A percentile compares a stretch with the other conserved stretches of the same genome.
Evolutionary conservation across 306 rosid species (phyloP).

Genomic region (Mimosa pudica): DNA sequence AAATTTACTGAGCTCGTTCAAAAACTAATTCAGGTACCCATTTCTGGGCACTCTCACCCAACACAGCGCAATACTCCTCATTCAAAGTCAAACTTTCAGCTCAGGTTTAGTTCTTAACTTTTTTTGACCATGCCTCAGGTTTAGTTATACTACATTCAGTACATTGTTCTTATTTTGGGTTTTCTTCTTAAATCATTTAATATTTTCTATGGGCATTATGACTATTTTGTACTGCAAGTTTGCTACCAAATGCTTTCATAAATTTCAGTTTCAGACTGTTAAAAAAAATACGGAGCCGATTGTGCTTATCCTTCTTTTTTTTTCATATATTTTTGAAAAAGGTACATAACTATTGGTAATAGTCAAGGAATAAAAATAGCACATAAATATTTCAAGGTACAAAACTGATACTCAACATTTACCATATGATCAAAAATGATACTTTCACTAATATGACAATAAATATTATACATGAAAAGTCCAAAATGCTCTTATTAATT

Average conservation of each 20-base stretch:
- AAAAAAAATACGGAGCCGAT: neutral
- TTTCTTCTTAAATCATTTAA: no score
- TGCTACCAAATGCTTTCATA: neutral
- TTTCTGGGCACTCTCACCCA: conserved; percentile 27
- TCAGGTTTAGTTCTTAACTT: conserved; percentile 38
- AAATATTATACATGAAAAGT: no score
- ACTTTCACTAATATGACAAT: no score
- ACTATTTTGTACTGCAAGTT: neutral
- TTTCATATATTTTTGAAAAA: neutral
- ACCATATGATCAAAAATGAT: no score
- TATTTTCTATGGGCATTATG: neutral
- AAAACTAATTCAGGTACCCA: conserved; percentile 45
- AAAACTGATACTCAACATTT: no score
- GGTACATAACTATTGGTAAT: no score
- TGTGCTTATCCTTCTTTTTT: neutral
- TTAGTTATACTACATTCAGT: no score
- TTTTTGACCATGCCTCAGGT: neutral
- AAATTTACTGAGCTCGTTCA: neutral
- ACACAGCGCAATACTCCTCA: conserved; percentile 24
- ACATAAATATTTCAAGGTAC: no score
- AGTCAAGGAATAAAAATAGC: no score
- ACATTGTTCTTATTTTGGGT: no score
- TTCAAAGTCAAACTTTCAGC: conserved; percentile 41
- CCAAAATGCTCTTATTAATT: no score
- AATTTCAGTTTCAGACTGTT: conserved; percentile 1